Conservation (phyloP, 2,329 filamentous ascomycete genomes). For the Colletotrichum sp. region DNA sequence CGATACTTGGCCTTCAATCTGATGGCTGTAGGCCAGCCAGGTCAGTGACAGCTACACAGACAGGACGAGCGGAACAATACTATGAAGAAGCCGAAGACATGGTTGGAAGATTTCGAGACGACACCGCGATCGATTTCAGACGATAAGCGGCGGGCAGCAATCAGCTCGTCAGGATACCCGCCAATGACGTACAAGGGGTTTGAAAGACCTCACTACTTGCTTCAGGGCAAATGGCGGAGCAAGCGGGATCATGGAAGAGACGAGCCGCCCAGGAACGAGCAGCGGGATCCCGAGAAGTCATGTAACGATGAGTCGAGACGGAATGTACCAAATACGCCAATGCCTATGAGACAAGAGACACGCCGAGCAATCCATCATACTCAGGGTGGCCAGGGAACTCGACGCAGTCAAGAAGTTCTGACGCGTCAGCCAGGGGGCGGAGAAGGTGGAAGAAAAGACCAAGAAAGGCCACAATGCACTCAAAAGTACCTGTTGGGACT, state of each 20-base stretch:
- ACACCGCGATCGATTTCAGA: constrained; percentile 26
- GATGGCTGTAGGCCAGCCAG: constrained; percentile 26
- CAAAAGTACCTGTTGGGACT: constrained; percentile 43
- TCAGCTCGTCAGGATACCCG: constrained; percentile 13
- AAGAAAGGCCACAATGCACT: constrained; percentile 37
- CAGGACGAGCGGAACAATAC: constrained; percentile 24
- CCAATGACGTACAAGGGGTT: constrained; percentile 24
- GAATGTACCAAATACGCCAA: neutral
- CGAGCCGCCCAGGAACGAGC: neutral
- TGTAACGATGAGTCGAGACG: neutral
- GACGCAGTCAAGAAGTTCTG: constrained; percentile 25
- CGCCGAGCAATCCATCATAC: neutral
- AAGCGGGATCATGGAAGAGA: neutral
- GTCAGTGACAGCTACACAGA: constrained; percentile 2
- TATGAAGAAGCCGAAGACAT: constrained; percentile 18
- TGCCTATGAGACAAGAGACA: neutral
- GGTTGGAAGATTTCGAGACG: constrained; percentile 28
- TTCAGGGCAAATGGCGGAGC: neutral
- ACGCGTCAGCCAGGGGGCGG: neutral
- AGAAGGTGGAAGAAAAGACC: neutral
- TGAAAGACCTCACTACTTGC: constrained; percentile 23
- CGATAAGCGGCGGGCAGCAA: constrained; percentile 16
- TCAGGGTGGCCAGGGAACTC: neutral
- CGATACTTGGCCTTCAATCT: constrained; percentile 35
- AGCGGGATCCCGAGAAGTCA: neutral